Evolutionary conservation across 108 stramenopile genomes (phyloP).

Genomic region (Bacterosira constricta): DNA sequence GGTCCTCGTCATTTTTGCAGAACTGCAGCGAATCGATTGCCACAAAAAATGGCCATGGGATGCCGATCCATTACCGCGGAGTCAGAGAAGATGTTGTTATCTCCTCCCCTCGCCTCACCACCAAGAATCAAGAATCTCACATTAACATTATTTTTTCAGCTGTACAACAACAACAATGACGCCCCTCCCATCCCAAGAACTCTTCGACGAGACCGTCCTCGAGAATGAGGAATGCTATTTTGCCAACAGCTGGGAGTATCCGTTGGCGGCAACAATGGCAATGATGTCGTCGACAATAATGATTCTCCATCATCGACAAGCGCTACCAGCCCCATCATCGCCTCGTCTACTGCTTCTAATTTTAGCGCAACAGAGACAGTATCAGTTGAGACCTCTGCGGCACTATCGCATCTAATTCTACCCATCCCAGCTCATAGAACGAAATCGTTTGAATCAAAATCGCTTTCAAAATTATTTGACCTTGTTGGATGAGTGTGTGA

Average conservation of each 20-base stretch:
- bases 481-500: constrained; percentile 37
- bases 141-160: too few relatives aligned
- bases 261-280: too few relatives aligned
- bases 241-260: too few relatives aligned
- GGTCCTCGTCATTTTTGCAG: too few relatives aligned
- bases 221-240: constrained; percentile 77
- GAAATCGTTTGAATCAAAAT: constrained; percentile 12
- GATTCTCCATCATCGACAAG: too few relatives aligned
- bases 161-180: too few relatives aligned
- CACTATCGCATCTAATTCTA: constrained; percentile 53
- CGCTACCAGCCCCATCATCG: too few relatives aligned
- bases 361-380: not conserved
- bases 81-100: not conserved
- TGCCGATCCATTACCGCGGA: too few relatives aligned
- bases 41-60: too few relatives aligned
- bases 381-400: not conserved
- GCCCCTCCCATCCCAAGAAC: constrained; percentile 57
- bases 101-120: too few relatives aligned
- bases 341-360: not conserved
- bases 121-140: not conserved
- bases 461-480: constrained; percentile 26
- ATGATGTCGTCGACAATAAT: too few relatives aligned
- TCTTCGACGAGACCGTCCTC: constrained; percentile 81
- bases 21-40: too few relatives aligned
- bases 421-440: constrained; percentile 53